Evolutionary conservation across 441 rosid genomes (phyloP), one percentile per base, ranked within the genome.

Genomic region (Gossypium gossypioides): DNA sequence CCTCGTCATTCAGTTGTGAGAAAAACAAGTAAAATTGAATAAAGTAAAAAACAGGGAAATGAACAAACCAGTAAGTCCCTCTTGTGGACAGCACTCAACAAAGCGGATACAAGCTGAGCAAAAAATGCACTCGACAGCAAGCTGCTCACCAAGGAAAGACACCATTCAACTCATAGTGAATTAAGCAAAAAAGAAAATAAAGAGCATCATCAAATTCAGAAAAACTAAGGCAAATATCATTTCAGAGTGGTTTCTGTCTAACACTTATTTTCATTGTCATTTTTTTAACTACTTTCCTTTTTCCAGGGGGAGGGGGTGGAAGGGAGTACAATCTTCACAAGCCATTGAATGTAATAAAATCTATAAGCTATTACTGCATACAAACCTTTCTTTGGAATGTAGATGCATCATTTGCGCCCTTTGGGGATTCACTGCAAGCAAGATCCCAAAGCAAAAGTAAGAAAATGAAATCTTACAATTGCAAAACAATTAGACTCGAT

Each of bases 51-150:
- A 63, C 1, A 19, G 10, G 46, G 77, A 64, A 77, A 78, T 58
- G 72, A 83, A 76, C 88, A 79, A 76, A 92, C 99, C 99, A 71
- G 96, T 96, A 71, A 96, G 93, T 66, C 98, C 99, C 82, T 96
- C 99, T 82, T 89, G 96, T 25, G 99, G 99, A 81, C 99, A 96
- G 84, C 98, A 92, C 81, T 96, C 98, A 77, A 86, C 98, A 78
- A 96, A 96, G 67, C 99, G 97, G 78, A 96, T 96, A 74, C 99
- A 96, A 34, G 99, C 99, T 60, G 97, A 96, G 86, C 99, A 96
- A 89, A 95, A 96, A 75, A 96, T 92, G 85, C 99, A 96, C 85
- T 96, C 99, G 80, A 96, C 99, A 68, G 99, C 99, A 79, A 96
- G 93, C 99, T 95, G 92, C 83, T 62, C 51, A 59, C 69, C 78